Conservation (phyloP, 192 early-diverging fungal species). For the Funneliformis geosporum region DNA sequence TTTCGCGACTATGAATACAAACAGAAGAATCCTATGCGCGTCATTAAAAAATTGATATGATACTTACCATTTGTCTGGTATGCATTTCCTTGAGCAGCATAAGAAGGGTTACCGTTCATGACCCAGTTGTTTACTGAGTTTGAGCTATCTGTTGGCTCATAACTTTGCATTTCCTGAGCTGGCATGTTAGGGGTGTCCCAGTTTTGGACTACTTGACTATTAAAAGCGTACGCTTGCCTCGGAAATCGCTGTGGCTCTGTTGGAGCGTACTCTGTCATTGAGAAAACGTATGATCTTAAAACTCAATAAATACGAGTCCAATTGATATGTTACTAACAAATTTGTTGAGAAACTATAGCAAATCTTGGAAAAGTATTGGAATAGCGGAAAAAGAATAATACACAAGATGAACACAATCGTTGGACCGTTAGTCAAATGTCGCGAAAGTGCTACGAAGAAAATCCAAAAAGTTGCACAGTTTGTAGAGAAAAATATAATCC, state of each 20-base stretch:
- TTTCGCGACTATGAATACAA: not conserved
- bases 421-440: conserved; percentile 1
- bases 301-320: not conserved
- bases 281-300: not conserved
- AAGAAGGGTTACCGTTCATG: not conserved
- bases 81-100: not conserved
- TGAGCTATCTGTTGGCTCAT: not conserved
- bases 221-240: not conserved
- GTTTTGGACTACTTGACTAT: conserved; percentile 7
- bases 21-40: not conserved
- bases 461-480: not conserved
- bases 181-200: not conserved
- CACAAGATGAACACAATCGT: conserved; percentile 14
- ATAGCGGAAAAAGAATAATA: not conserved
- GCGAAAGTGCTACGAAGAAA: not conserved
- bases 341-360: not conserved
- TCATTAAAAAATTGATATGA: not conserved
- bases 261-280: conserved; percentile 5
- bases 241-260: not conserved
- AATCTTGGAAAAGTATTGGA: not conserved
- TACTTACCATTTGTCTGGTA: conserved; percentile 3
- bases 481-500: not conserved
- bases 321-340: not conserved
- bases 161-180: not conserved
- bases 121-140: not conserved